phyloP scores from a whole-genome alignment of 2,329 filamentous ascomycete species.

The Cryphonectria naterciae region DNA sequence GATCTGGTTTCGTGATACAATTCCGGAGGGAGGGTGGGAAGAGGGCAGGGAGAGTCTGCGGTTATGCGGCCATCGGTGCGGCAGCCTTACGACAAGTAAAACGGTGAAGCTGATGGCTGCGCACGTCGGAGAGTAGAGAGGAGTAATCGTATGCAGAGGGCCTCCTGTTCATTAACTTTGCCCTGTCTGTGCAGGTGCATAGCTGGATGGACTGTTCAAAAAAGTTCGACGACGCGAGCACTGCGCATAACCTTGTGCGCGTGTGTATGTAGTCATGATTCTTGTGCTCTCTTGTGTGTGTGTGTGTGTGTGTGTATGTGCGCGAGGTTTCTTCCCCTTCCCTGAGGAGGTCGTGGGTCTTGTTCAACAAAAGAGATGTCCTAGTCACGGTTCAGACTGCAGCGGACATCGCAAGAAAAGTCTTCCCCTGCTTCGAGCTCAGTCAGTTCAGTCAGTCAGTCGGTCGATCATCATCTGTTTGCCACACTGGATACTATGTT shows the following conservation, averaged over 20 bases:
- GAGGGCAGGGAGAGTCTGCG: background rate
- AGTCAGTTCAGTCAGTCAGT: conserved; percentile 3
- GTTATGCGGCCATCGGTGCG: conserved; percentile 12
- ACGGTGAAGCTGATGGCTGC: background rate
- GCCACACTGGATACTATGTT: background rate
- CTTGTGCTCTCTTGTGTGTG: background rate
- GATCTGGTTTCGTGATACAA: background rate
- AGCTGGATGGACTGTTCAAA: background rate
- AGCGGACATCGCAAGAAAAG: background rate
- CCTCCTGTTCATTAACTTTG: too few relatives aligned
- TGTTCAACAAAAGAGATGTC: background rate
- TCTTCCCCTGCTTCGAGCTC: background rate
- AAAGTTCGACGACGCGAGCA: background rate
- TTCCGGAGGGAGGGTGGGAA: background rate
- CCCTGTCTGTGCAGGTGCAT: background rate
- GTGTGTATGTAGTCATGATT: background rate
- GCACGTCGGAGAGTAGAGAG: background rate
- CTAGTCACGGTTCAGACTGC: background rate
- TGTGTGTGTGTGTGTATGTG: too few relatives aligned
- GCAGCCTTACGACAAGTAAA: conserved; percentile 13
- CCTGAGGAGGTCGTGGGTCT: background rate
- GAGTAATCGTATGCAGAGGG: background rate
- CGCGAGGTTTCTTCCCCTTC: too few relatives aligned
- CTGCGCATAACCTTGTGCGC: background rate
- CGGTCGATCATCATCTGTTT: background rate